These are phyloP conservation scores for Boletus sp. DNA, from an alignment of 768 basidiomycete genomes.

Conservation along the genomic window DNA sequence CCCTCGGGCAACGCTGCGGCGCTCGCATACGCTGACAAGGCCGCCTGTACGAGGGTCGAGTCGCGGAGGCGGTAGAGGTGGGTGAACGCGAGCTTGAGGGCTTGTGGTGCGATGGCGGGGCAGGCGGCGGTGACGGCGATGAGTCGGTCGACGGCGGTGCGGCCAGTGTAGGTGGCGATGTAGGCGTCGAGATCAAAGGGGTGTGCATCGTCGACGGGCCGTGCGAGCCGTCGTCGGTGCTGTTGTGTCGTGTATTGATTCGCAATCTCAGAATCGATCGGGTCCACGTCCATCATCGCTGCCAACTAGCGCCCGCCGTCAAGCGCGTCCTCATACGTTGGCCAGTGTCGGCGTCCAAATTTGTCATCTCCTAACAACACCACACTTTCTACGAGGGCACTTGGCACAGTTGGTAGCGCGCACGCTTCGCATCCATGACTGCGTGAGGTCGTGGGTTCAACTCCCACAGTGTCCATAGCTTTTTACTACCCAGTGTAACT, in stretches of 20 bases:
- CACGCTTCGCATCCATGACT: constrained; percentile 30
- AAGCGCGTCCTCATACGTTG: background rate
- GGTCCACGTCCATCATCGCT: constrained; percentile 31
- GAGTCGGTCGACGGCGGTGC: constrained; percentile 72
- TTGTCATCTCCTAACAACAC: fast-evolving
- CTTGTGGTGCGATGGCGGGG: constrained; percentile 70
- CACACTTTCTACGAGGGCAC: constrained; percentile 6
- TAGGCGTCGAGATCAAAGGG: constrained; percentile 88
- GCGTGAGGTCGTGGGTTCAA: constrained; percentile 36
- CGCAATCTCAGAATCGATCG: constrained; percentile 26
- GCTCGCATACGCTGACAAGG: constrained; percentile 56
- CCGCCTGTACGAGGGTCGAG: constrained; percentile 52
- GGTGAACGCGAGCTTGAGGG: constrained; percentile 63
- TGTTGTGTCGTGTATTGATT: constrained; percentile 9
- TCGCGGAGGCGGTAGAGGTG: constrained; percentile 71
- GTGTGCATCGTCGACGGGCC: constrained; percentile 70
- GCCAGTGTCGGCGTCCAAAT: background rate
- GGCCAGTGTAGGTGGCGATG: constrained; percentile 76
- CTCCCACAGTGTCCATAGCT: constrained; percentile 33
- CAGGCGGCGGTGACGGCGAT: constrained; percentile 62
- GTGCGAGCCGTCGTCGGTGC: constrained; percentile 28
- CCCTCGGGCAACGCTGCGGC: constrained; percentile 32
- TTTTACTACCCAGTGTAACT: constrained; percentile 7
- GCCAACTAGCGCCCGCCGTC: background rate
- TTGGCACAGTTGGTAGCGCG: constrained; percentile 37